Conservation (phyloP, 2,329 filamentous ascomycete genomes). For the Diaporthe sp. region DNA sequence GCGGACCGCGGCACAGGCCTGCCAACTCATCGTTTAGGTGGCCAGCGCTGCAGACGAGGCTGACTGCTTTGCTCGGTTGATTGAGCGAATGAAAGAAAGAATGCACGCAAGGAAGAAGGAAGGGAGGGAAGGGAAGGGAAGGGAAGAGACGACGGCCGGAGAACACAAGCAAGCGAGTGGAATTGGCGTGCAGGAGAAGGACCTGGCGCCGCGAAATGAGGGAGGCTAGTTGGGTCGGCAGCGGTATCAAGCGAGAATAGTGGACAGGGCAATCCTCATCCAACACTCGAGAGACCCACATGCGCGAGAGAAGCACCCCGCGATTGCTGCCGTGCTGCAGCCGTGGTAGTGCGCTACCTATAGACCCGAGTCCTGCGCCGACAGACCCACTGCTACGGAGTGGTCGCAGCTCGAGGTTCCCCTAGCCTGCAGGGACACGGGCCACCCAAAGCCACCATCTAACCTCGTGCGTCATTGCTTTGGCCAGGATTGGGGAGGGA, state of each 20-base stretch:
- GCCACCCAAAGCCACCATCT: conserved; percentile 12
- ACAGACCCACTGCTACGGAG: conserved; percentile 22
- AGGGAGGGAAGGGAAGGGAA: neutral
- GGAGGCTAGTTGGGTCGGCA: conserved; percentile 14
- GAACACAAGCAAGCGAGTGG: conserved; percentile 11
- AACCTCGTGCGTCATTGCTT: conserved; percentile 38
- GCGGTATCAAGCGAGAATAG: conserved; percentile 19
- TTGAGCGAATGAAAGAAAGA: neutral
- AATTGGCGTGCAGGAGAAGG: neutral
- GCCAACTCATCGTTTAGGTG: conserved; percentile 13
- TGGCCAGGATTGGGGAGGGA: conserved; percentile 28
- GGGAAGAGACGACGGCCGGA: neutral
- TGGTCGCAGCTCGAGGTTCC: conserved; percentile 23
- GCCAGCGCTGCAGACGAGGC: conserved; percentile 31
- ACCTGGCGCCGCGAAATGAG: conserved; percentile 7
- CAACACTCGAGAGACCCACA: conserved; percentile 15
- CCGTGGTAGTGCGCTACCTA: neutral
- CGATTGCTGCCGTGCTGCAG: neutral
- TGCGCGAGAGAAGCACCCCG: conserved; percentile 11
- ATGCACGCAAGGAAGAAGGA: neutral
- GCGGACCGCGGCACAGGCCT: conserved; percentile 36
- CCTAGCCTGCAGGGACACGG: conserved; percentile 18
- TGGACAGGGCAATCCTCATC: conserved; percentile 31
- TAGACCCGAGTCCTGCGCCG: neutral
- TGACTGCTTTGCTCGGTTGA: conserved; percentile 4